phyloP scores from a whole-genome alignment of 2,329 filamentous ascomycete species.

The Aspergillus fumigatus region DNA sequence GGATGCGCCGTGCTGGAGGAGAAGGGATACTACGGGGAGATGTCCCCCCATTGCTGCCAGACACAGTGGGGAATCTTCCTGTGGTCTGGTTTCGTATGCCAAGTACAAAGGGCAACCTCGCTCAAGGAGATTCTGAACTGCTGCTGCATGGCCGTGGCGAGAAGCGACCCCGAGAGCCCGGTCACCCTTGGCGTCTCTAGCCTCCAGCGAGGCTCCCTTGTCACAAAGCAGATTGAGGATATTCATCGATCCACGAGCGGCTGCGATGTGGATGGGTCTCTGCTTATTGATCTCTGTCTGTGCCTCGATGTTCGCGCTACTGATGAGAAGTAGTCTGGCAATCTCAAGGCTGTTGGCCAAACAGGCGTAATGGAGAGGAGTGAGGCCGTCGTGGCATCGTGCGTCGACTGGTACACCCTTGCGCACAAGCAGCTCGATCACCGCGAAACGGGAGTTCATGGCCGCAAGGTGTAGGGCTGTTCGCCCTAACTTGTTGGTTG shows the following conservation, averaged over 20 bases:
- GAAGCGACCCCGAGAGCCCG: conserved; percentile 31
- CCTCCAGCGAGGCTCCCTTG: conserved; percentile 28
- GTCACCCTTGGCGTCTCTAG: conserved; percentile 30
- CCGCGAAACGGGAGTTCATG: conserved; percentile 33
- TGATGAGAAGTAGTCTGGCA: conserved; percentile 29
- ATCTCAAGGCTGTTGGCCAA: conserved; percentile 26
- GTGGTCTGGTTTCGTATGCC: conserved; percentile 18
- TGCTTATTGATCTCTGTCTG: conserved; percentile 21
- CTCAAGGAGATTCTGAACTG: conserved; percentile 32
- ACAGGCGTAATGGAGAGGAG: conserved; percentile 38
- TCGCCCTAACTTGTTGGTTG: conserved; percentile 26
- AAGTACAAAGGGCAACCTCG: conserved; percentile 26
- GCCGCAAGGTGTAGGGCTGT: conserved; percentile 35
- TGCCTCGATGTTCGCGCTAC: conserved; percentile 32
- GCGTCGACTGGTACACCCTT: conserved; percentile 26
- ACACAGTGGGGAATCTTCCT: conserved; percentile 38
- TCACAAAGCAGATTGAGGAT: conserved; percentile 31
- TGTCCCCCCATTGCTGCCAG: conserved; percentile 34
- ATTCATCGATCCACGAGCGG: conserved; percentile 22
- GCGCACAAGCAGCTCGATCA: conserved; percentile 35
- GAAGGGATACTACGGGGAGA: conserved; percentile 26
- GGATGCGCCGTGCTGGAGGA: conserved; percentile 32
- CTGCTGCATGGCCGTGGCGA: conserved; percentile 28
- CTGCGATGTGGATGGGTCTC: conserved; percentile 33
- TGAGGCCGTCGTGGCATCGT: conserved; percentile 25